These are phyloP conservation scores for Lichtheimia ornata DNA, from an alignment of 371 early-diverging fungal genomes.

Conservation along the genomic window DNA sequence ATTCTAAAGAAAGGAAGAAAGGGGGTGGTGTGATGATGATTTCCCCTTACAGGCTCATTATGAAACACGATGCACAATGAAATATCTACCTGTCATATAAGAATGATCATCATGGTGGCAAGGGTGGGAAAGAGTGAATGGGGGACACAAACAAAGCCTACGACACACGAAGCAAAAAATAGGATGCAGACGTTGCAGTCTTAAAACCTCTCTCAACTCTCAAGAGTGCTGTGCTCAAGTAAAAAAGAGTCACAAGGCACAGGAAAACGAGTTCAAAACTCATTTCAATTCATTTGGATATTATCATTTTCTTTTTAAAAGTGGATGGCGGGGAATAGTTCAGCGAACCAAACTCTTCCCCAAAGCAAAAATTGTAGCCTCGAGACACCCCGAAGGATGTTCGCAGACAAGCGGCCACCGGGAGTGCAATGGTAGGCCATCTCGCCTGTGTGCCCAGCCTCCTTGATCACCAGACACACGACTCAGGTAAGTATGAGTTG, in stretches of 20 bases:
- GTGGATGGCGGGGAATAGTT: slow-evolving; percentile 25
- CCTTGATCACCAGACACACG: slow-evolving; percentile 45
- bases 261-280: too few relatives aligned
- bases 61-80: too few relatives aligned
- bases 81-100: too few relatives aligned
- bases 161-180: not conserved
- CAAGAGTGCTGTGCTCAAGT: too few relatives aligned
- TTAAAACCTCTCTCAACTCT: too few relatives aligned
- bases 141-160: not conserved
- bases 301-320: slow-evolving; percentile 29
- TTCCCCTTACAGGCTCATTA: too few relatives aligned
- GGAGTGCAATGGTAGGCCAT: slow-evolving; percentile 48
- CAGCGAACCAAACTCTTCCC: slow-evolving; percentile 46
- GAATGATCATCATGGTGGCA: too few relatives aligned
- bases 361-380: slow-evolving; percentile 54
- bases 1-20: too few relatives aligned
- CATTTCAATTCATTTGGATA: not conserved
- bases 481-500: slow-evolving; percentile 56
- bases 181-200: not conserved
- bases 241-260: too few relatives aligned
- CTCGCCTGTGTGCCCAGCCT: slow-evolving; percentile 39
- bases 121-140: too few relatives aligned
- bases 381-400: slow-evolving; percentile 52
- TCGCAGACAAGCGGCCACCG: slow-evolving; percentile 45
- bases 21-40: too few relatives aligned